Evolutionary conservation across 768 basidiomycete genomes (phyloP), one percentile per base, ranked within the genome.

Genomic region (Leccinum pellstonianum): DNA sequence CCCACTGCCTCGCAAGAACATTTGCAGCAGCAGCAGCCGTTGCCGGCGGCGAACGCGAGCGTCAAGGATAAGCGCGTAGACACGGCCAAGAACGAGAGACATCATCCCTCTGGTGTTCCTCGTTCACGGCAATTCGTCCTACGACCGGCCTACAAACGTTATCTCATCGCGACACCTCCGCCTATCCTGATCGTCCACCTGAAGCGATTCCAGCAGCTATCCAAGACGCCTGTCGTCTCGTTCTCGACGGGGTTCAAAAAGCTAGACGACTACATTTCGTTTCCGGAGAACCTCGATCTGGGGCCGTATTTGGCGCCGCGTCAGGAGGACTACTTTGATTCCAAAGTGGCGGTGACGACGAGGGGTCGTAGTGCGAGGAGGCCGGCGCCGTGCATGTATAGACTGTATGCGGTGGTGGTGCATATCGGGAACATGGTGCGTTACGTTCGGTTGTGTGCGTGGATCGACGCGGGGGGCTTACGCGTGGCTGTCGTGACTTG

Each of bases 111-210:
- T 0, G 68, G 68, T 0, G 62, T 80, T 3, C 76, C 79, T 15
- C 77, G 73, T 37, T 73, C 75, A 19, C 78, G 81, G 59, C 91
- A 90, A 35, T 86, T 86, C 53, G 80, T 96, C 51, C 81, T 90
- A 75, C 85, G 92, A 2, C 81, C 91, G 1, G 93, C 93, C 4
- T 94, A 93, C 77, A 98, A 98, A 75, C 90, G 95, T 12, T 98
- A 97, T 74, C 86, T 98, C 60, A 91, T 98, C 71, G 84, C 87
- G 15, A 81, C 80, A 0, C 87, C 90, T 2, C 95, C 95, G 0
- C 92, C 94, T 0, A 82, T 97, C 33, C 84, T 98, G 58, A 91
- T 95, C 54, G 83, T 98, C 60, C 95, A 98, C 66, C 82, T 97
- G 53, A 98, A 98, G 77, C 84, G 95, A 50, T 98, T 98, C 76